A percentile compares a stretch with the other conserved stretches of the same genome.
phyloP scores from a whole-genome alignment of 2,329 filamentous ascomycete genomes.

The Phyllosticta paracitricarpa region DNA sequence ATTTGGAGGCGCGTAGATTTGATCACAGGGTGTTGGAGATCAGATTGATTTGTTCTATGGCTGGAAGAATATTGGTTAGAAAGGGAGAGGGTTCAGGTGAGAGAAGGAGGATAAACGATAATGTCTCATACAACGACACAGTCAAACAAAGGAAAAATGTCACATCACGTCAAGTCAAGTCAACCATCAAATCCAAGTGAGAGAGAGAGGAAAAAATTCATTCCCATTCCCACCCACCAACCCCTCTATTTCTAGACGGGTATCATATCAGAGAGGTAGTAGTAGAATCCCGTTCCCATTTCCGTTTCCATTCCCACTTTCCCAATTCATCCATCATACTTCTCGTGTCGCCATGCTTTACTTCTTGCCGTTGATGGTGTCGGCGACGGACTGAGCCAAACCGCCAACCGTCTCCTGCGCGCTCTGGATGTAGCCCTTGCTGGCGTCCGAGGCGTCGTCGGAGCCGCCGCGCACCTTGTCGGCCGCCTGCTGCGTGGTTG shows the following conservation, averaged over 20 bases:
- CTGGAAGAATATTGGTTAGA: background rate
- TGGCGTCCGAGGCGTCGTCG: constrained; percentile 32
- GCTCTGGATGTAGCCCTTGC: constrained; percentile 29
- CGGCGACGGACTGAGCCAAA: constrained; percentile 30
- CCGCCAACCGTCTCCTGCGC: constrained; percentile 33
- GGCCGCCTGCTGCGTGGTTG: constrained; percentile 36
- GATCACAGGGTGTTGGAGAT: too few species aligned
- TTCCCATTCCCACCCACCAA: background rate
- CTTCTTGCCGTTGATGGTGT: constrained; percentile 30
- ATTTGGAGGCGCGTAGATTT: too few species aligned
- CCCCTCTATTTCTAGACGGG: background rate
- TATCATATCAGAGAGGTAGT: background rate
- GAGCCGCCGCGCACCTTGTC: constrained; percentile 33
- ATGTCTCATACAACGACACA: background rate
- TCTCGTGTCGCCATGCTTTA: constrained; percentile 16
- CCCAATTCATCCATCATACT: background rate
- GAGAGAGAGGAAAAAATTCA: background rate
- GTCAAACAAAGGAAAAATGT: background rate
- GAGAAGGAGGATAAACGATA: background rate
- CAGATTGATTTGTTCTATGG: too few species aligned
- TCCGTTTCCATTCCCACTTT: background rate
- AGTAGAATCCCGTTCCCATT: background rate
- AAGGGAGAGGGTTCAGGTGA: background rate
- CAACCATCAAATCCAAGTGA: background rate
- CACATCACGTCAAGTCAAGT: background rate